Evolutionary conservation across 148 eudicot genomes (phyloP), one percentile per base, ranked within the genome.

Genomic region (Selenicereus undatus): DNA sequence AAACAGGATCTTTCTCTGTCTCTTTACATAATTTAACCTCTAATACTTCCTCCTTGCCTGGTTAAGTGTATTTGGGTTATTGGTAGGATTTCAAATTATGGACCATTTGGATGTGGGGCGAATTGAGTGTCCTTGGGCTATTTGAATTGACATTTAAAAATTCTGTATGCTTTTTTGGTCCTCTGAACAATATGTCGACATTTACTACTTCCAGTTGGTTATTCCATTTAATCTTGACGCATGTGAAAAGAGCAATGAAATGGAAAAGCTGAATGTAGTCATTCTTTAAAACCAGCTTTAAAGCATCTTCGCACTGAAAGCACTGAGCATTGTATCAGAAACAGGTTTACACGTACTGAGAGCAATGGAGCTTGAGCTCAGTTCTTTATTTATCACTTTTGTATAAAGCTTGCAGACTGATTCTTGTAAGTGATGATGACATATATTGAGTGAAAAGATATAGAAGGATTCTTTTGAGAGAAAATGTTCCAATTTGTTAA

Each of bases 31-130:
- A 8, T 48, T 22, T n/a, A 48, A 75, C 5, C 26, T 36, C 5
- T 39, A 18, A 20, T 22, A 32, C 14, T 39, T 72, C 42, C 75
- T 51, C 21, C 60, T 14, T 75, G 36, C n/a, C 30, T 51, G 36
- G 58, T 51, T 48, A n/a, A 75, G 60, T 45, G 30, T 74, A 62
- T 26, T 20, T 48, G 21, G 54, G 77, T 26, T 45, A 70, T 5
- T 32, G 72, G 24, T 78, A 70, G 35, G 75, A 69, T 39, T 50
- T 66, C n/a, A 22, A 27, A 71, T 70, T 8, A 79, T 52, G 81
- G 30, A 24, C n/a, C 43, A n/a, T 22, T 8, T 64, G 11, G 30
- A 14, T 24, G 43, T 7, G 43, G 7, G 8, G 43, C 3, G 43
- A 39, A 39, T 39, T 39, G 43, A 39, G 43, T 39, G 3, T 39